phyloP scores from a whole-genome alignment of 306 rosid species.

The Fragaria vesca region DNA sequence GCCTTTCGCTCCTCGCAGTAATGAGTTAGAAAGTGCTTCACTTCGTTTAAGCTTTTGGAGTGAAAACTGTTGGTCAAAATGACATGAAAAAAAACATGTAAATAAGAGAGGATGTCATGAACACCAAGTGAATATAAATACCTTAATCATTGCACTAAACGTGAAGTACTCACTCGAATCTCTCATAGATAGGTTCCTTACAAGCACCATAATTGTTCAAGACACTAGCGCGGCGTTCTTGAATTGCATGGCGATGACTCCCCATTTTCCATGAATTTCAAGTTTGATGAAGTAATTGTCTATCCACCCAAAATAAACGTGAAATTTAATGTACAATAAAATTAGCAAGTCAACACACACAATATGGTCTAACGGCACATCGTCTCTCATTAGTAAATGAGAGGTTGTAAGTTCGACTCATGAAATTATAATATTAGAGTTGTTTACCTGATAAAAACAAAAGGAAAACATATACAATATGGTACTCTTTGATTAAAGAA shows the following conservation, averaged over 20 bases:
- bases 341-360: background rate
- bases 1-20: slow-evolving; percentile 38
- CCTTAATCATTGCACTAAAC: background rate
- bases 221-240: background rate
- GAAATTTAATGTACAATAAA: background rate
- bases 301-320: slow-evolving; percentile 7
- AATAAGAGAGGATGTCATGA: background rate
- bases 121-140: background rate
- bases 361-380: too few relatives aligned
- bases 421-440: too few relatives aligned
- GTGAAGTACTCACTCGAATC: slow-evolving; percentile 37
- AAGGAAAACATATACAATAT: background rate
- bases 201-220: background rate
- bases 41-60: slow-evolving; percentile 33
- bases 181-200: background rate
- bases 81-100: background rate
- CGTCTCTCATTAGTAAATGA: too few relatives aligned
- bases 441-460: too few relatives aligned
- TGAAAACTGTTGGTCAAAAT: slow-evolving; percentile 35
- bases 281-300: slow-evolving; percentile 45
- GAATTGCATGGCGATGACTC: slow-evolving; percentile 58
- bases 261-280: slow-evolving; percentile 67
- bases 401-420: too few relatives aligned
- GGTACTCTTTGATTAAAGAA: background rate
- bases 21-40: slow-evolving; percentile 42